These are phyloP conservation scores for Ceratocystis lukuohia DNA, from an alignment of 2,329 filamentous ascomycete genomes.

Conservation along the genomic window DNA sequence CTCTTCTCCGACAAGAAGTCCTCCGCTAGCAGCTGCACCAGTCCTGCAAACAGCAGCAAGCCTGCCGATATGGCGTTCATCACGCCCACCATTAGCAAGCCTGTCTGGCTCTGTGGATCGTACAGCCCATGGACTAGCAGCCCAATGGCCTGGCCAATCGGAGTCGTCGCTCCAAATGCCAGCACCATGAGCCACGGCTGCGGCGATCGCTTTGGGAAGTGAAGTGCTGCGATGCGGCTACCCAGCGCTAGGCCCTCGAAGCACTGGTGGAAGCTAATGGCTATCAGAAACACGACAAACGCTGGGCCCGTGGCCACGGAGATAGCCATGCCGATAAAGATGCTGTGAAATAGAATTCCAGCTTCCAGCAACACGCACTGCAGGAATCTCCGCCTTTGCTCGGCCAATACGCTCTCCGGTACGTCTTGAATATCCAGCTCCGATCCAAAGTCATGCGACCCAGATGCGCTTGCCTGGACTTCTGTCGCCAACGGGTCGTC, in stretches of 20 bases:
- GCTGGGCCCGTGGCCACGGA: slow-evolving; percentile 67
- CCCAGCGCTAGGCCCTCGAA: slow-evolving; percentile 77
- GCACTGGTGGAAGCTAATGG: slow-evolving; percentile 74
- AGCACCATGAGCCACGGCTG: slow-evolving; percentile 77
- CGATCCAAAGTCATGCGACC: slow-evolving; percentile 22
- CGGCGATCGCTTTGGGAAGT: slow-evolving; percentile 58
- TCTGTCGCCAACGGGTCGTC: slow-evolving; percentile 24
- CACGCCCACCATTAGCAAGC: slow-evolving; percentile 68
- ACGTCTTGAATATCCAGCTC: slow-evolving; percentile 17
- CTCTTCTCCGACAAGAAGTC: slow-evolving; percentile 70
- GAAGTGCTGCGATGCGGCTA: slow-evolving; percentile 61
- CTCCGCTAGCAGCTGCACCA: slow-evolving; percentile 74
- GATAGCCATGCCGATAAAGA: slow-evolving; percentile 79
- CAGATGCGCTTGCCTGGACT: slow-evolving; percentile 23
- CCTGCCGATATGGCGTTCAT: slow-evolving; percentile 80
- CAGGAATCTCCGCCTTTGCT: slow-evolving; percentile 53
- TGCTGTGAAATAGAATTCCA: slow-evolving; percentile 70
- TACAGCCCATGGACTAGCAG: slow-evolving; percentile 66
- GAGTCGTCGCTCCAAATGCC: slow-evolving; percentile 64
- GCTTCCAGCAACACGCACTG: slow-evolving; percentile 72
- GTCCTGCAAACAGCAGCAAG: slow-evolving; percentile 63
- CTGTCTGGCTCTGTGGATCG: slow-evolving; percentile 61
- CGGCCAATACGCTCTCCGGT: slow-evolving; percentile 31
- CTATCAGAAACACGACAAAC: slow-evolving; percentile 66
- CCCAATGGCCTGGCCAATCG: slow-evolving; percentile 71